Base-by-base conservation (phyloP, 2,329 filamentous ascomycete genomes). In the Parafenestella ontariensis region DNA sequence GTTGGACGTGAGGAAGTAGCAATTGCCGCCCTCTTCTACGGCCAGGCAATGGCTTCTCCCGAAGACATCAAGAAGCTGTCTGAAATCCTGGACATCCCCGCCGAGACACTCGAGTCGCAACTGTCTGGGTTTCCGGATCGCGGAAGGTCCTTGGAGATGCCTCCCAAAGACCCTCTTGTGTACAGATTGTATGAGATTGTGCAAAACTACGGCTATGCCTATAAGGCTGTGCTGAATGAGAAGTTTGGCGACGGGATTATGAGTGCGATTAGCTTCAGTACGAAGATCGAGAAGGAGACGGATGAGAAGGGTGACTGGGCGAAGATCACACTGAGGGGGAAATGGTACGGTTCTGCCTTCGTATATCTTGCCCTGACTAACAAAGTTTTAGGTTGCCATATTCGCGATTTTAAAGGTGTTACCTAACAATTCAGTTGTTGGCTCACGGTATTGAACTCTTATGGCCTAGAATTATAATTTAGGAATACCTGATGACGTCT, bases 131-230 rank as follows among this genome's bases (percentile, higher is more conserved):
- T 90, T 69, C 93, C 92, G 0, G 91, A 96, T 74, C 85, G 93
- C 3, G 93, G 93, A 29, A 83, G 87, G 48, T 85, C 88, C 0
- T 86, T 91, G 1, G 89, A 92, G 52, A 93, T 95, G 90, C 91
- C 91, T 0, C 91, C 91, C 0, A 87, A 85, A 54, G 92, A 96
- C 73, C 92, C 92, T 4, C 78, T 96, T 64, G 93, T 97, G 71
- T 98, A 98, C 76, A 83, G 94, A 2, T 76, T 97, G 55, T 97
- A 92, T 75, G 94, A 98, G 82, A 90, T 97, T 72, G 89, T 98
- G 58, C 93, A 97, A 80, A 98, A 96, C 76, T 97, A 97, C 71
- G 94, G 94, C 1, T 96, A 96, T 75, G 91, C 93, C 0, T 97
- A 96, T 79, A 97, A 97, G 83, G 93, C 92, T 0, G 85, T 98